These are phyloP conservation scores for Microascus cirrosus DNA, from an alignment of 2,329 filamentous ascomycete species.

Conservation along the genomic window DNA sequence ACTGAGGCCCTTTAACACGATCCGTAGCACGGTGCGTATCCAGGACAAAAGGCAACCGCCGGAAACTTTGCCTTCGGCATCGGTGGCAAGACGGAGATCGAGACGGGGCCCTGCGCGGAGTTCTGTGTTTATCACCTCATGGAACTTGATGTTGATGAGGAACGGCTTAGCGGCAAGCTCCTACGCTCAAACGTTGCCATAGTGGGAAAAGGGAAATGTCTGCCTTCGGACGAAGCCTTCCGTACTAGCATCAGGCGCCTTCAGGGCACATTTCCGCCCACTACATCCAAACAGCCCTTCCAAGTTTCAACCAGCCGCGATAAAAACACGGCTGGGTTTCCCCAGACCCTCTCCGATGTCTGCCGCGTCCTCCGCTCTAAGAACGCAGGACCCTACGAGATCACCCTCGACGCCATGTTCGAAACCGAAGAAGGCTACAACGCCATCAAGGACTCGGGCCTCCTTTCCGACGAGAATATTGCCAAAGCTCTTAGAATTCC, in stretches of 20 bases:
- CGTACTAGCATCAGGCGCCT: not conserved
- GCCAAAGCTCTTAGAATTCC: slow-evolving; percentile 13
- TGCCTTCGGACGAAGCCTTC: not conserved
- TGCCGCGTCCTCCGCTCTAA: slow-evolving; percentile 34
- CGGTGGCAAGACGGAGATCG: slow-evolving; percentile 16
- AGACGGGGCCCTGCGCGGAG: slow-evolving; percentile 23
- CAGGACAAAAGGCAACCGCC: slow-evolving; percentile 36
- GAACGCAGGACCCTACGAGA: slow-evolving; percentile 37
- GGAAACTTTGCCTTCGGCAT: slow-evolving; percentile 34
- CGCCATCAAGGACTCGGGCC: slow-evolving; percentile 19
- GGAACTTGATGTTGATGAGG: slow-evolving; percentile 19
- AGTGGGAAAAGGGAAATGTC: not conserved
- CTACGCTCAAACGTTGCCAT: not conserved
- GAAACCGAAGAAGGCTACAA: slow-evolving; percentile 18
- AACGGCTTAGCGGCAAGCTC: slow-evolving; percentile 7
- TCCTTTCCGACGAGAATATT: slow-evolving; percentile 21
- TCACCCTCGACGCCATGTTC: slow-evolving; percentile 42
- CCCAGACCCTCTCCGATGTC: slow-evolving; percentile 17
- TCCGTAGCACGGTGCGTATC: slow-evolving; percentile 30
- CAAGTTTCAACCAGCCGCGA: not conserved
- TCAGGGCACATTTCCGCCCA: not conserved
- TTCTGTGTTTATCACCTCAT: slow-evolving; percentile 40
- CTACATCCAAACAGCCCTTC: not conserved
- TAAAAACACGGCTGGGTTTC: not conserved
- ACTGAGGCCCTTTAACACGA: not conserved